Percentiles rank a stretch among this genome's conserved stretches.
Evolutionary conservation across 805 yeast species (phyloP).

Genomic region (Teunomyces funiuensis): DNA sequence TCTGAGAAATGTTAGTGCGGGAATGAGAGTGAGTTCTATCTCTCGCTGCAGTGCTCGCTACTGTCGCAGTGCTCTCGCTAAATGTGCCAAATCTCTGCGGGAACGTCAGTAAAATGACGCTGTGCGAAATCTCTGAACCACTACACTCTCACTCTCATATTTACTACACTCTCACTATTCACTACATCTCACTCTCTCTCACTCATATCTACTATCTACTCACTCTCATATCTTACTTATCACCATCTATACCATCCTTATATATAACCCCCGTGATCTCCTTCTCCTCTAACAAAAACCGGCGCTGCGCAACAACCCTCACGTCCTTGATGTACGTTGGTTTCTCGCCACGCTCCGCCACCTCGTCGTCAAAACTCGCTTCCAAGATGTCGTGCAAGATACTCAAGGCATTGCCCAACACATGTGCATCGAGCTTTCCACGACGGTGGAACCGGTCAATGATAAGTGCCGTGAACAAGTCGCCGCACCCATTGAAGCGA

Average conservation of each 20-base stretch:
- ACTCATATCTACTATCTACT: no score
- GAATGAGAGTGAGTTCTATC: no score
- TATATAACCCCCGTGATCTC: not conserved
- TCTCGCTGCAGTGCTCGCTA: no score
- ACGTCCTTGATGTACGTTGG: slow-evolving; percentile 32
- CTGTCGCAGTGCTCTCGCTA: no score
- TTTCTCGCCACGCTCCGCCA: slow-evolving; percentile 9
- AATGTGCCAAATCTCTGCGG: no score
- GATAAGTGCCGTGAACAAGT: slow-evolving; percentile 62
- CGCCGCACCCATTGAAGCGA: slow-evolving; percentile 73
- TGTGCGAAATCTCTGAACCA: no score
- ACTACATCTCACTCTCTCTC: no score
- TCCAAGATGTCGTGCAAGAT: slow-evolving; percentile 30
- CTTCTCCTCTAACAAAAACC: slow-evolving; percentile 19
- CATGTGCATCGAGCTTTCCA: slow-evolving; percentile 6
- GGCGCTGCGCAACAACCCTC: slow-evolving; percentile 36
- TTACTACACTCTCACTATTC: no score
- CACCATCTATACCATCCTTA: not conserved
- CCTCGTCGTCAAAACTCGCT: slow-evolving; percentile 25
- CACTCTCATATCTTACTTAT: not conserved
- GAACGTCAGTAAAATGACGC: no score
- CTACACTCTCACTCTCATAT: no score
- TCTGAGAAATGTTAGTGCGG: no score
- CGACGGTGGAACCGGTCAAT: slow-evolving; percentile 44
- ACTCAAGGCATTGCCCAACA: slow-evolving; percentile 25